These are phyloP conservation scores for Nakazawaea ishiwadae DNA, from an alignment of 805 yeast genomes.

Conservation along the genomic window DNA sequence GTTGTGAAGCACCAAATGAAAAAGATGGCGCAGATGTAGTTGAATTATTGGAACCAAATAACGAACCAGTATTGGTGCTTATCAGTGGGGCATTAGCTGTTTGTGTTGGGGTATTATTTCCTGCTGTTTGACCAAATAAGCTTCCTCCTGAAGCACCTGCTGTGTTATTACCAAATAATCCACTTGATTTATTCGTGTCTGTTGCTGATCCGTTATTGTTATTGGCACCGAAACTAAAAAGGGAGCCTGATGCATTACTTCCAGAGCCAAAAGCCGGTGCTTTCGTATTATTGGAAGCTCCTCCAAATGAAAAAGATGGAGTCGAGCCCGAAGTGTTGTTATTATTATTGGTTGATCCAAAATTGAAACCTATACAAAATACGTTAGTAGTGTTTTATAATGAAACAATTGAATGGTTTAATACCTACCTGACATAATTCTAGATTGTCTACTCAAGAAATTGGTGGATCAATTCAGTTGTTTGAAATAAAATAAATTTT, in stretches of 20 bases:
- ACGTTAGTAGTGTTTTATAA: neutral
- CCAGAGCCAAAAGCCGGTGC: neutral
- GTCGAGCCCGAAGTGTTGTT: neutral
- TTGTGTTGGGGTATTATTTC: too few relatives aligned
- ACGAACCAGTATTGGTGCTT: too few relatives aligned
- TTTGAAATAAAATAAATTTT: too few relatives aligned
- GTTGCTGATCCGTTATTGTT: slow-evolving; percentile 3
- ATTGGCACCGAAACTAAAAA: neutral
- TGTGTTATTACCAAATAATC: slow-evolving; percentile 8
- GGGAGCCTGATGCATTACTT: neutral
- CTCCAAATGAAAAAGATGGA: slow-evolving; percentile 3
- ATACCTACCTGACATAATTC: neutral
- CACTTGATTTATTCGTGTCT: slow-evolving; percentile 1
- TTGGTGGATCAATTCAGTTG: neutral
- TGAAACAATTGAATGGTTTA: neutral
- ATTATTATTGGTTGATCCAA: neutral
- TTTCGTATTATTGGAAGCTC: neutral
- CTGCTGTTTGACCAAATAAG: neutral
- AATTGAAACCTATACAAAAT: neutral
- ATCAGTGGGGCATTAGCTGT: too few relatives aligned
- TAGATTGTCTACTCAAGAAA: neutral
- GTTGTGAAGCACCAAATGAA: neutral
- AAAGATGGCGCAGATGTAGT: slow-evolving; percentile 9
- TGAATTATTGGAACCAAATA: slow-evolving; percentile 3
- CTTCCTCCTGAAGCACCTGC: neutral